Evolutionary conservation across 805 yeast genomes (phyloP).

Genomic region (Cyberlindnera maritima): DNA sequence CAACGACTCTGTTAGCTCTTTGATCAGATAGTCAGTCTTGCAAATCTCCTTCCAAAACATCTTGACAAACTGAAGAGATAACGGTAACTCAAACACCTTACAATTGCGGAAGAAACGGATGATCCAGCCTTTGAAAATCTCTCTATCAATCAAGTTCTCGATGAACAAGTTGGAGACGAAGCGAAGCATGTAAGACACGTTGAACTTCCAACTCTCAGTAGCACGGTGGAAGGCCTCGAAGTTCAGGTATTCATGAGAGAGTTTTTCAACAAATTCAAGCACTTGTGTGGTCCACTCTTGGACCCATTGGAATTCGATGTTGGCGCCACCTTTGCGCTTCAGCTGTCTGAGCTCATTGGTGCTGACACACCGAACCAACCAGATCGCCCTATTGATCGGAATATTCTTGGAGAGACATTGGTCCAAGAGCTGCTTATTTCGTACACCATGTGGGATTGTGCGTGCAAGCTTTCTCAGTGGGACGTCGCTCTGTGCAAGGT

Average conservation of each 20-base stretch:
- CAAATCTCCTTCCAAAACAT: slow-evolving; percentile 72
- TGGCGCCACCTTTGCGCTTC: slow-evolving; percentile 43
- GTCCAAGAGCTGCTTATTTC: slow-evolving; percentile 70
- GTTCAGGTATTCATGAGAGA: slow-evolving; percentile 30
- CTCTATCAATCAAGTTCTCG: slow-evolving; percentile 63
- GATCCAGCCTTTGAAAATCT: slow-evolving; percentile 60
- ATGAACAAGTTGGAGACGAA: slow-evolving; percentile 64
- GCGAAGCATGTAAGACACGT: slow-evolving; percentile 57
- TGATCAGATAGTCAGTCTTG: slow-evolving; percentile 53
- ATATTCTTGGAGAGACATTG: slow-evolving; percentile 64
- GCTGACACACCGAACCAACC: slow-evolving; percentile 89
- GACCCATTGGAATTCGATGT: slow-evolving; percentile 63
- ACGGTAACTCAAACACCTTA: slow-evolving; percentile 41
- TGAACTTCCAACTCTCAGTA: slow-evolving; percentile 47
- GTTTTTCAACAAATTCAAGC: slow-evolving; percentile 49
- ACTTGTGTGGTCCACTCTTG: slow-evolving; percentile 91
- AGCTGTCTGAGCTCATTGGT: slow-evolving; percentile 68
- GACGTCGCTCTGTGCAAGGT: slow-evolving; percentile 63
- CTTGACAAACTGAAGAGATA: slow-evolving; percentile 51
- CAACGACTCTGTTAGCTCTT: slow-evolving; percentile 61
- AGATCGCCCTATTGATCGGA: slow-evolving; percentile 79
- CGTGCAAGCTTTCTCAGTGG: slow-evolving; percentile 69
- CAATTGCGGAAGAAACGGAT: slow-evolving; percentile 48
- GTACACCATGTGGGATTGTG: slow-evolving; percentile 87
- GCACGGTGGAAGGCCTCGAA: slow-evolving; percentile 30